phyloP scores from a whole-genome alignment of 345 rosid genomes.

The Populus alba region DNA sequence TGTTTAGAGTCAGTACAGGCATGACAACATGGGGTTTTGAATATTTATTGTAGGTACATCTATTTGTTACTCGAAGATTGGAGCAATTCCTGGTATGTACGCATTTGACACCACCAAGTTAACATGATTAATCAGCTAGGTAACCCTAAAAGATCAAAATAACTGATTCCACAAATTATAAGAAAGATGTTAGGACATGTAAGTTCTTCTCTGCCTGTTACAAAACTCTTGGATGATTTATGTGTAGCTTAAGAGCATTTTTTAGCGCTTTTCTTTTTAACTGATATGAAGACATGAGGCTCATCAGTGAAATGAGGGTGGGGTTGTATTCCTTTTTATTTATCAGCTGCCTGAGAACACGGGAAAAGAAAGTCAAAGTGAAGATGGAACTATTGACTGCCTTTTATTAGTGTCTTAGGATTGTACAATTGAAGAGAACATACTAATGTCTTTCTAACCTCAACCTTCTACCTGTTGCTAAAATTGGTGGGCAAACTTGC shows the following conservation, averaged over 20 bases:
- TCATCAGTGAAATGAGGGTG: no score
- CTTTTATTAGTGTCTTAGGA: not conserved
- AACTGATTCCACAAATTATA: no score
- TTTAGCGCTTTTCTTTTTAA: no score
- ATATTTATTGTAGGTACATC: conserved; percentile 48
- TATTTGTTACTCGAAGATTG: conserved; percentile 81
- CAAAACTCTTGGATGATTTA: no score
- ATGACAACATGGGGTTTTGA: not conserved
- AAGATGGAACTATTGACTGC: not conserved
- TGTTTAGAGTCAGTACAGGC: not conserved
- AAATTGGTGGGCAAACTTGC: not conserved
- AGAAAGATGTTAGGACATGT: no score
- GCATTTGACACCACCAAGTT: conserved; percentile 10
- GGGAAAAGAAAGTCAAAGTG: not conserved
- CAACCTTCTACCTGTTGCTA: not conserved
- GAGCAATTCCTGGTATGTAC: conserved; percentile 84
- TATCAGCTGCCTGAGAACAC: no score
- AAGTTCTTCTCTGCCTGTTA: no score
- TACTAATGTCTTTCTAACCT: not conserved
- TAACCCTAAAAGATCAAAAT: no score
- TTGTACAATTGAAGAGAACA: not conserved
- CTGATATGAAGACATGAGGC: no score
- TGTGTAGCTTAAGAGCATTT: no score
- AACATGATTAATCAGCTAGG: not conserved
- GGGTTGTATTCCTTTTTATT: no score